A percentile compares a stretch with the other conserved stretches of the same genome.
Conservation (phyloP, 1,139 yeast genomes). For the Candida sojae region DNA sequence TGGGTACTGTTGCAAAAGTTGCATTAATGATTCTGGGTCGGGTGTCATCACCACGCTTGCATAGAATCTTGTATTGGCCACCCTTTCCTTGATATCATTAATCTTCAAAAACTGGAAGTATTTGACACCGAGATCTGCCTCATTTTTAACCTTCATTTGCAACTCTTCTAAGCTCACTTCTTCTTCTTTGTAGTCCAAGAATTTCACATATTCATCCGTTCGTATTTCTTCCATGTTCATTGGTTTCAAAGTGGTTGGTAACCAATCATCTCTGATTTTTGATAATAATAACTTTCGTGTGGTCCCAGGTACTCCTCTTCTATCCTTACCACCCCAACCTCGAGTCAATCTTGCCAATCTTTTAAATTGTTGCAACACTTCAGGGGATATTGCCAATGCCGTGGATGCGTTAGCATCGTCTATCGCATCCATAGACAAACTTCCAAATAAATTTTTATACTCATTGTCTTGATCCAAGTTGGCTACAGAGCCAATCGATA, state of each 20-base stretch:
- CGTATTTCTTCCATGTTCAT: constrained; percentile 60
- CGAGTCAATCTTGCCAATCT: constrained; percentile 62
- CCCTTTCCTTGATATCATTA: constrained; percentile 39
- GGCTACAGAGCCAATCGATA: constrained; percentile 47
- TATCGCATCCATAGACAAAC: constrained; percentile 64
- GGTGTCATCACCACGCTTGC: constrained; percentile 69
- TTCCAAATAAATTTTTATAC: constrained; percentile 71
- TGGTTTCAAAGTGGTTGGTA: constrained; percentile 69
- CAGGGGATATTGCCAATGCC: constrained; percentile 63
- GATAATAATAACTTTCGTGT: constrained; percentile 67
- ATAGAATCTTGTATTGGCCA: constrained; percentile 62
- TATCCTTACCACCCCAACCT: constrained; percentile 85
- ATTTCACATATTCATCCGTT: constrained; percentile 37
- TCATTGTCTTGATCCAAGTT: constrained; percentile 82
- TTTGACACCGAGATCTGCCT: constrained; percentile 49
- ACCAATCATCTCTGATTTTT: constrained; percentile 78
- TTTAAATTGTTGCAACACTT: constrained; percentile 63
- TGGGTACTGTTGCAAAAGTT: constrained; percentile 58
- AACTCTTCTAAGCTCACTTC: constrained; percentile 32
- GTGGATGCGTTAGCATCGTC: constrained; percentile 73
- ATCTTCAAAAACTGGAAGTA: constrained; percentile 55
- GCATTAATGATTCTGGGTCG: constrained; percentile 68
- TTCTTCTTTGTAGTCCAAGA: constrained; percentile 43
- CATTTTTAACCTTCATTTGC: constrained; percentile 42
- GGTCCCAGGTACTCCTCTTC: constrained; percentile 71